Percentiles rank a stretch among this genome's conserved stretches.
These are phyloP conservation scores for Fragilariopsis cylindrus DNA, from an alignment of 108 stramenopile genomes.

Conservation along the genomic window DNA sequence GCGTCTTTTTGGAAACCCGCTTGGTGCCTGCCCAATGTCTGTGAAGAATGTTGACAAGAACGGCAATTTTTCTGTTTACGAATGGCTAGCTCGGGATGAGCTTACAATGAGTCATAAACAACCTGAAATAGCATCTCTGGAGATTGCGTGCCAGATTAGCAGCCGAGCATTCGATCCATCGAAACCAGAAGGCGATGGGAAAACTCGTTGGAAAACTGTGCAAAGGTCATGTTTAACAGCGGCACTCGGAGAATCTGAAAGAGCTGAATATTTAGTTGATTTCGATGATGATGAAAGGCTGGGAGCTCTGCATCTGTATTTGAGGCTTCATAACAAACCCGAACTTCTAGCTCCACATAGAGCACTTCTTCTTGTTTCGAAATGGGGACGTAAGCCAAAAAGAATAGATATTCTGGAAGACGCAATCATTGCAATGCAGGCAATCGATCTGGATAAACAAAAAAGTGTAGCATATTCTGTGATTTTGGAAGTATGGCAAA, in stretches of 20 bases:
- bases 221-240: slow-evolving; percentile 48
- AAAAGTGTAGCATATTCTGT: slow-evolving; percentile 42
- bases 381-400: slow-evolving; percentile 60
- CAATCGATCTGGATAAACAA: slow-evolving; percentile 36
- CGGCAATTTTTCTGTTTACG: slow-evolving; percentile 69
- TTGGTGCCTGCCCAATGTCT: slow-evolving; percentile 63
- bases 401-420: slow-evolving; percentile 46
- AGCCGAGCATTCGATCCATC: slow-evolving; percentile 67
- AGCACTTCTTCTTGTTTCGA: slow-evolving; percentile 56
- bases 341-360: slow-evolving; percentile 66
- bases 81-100: slow-evolving; percentile 79
- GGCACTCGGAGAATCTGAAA: slow-evolving; percentile 33
- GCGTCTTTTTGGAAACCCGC: slow-evolving; percentile 59
- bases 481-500: slow-evolving; percentile 71
- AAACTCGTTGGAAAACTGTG: slow-evolving; percentile 32
- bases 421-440: slow-evolving; percentile 49
- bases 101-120: slow-evolving; percentile 71
- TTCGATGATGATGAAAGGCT: slow-evolving; percentile 38
- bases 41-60: slow-evolving; percentile 55
- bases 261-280: slow-evolving; percentile 44
- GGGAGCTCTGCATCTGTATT: slow-evolving; percentile 49
- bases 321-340: slow-evolving; percentile 36
- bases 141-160: slow-evolving; percentile 65
- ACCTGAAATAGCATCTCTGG: slow-evolving; percentile 58
- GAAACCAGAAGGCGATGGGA: slow-evolving; percentile 50